A percentile compares a stretch with the other conserved stretches of the same genome.
These are phyloP conservation scores for Xanthoconium stramineum DNA, from an alignment of 768 basidiomycete species.

Conservation along the genomic window DNA sequence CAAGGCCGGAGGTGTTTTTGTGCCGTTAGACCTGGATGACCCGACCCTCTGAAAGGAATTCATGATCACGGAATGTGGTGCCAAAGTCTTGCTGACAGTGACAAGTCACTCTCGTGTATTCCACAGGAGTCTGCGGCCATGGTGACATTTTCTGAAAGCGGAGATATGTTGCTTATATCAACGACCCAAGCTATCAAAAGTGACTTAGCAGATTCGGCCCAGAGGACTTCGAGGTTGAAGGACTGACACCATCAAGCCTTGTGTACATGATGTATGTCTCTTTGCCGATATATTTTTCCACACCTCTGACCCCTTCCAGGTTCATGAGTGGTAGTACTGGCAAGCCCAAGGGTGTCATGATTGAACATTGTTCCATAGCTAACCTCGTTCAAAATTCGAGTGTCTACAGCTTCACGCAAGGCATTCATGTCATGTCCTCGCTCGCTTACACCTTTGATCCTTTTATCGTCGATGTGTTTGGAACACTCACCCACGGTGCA, in stretches of 20 bases:
- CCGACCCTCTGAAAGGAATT: constrained; percentile 29
- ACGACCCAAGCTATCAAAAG: constrained; percentile 27
- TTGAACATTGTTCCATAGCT: constrained; percentile 20
- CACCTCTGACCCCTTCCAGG: constrained; percentile 3
- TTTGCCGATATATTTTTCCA: not conserved
- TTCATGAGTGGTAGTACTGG: constrained; percentile 24
- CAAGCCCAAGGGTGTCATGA: constrained; percentile 24
- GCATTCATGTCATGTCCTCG: constrained; percentile 26
- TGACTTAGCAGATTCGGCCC: constrained; percentile 12
- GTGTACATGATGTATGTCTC: constrained; percentile 27
- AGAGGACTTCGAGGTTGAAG: constrained; percentile 21
- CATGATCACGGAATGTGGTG: constrained; percentile 25
- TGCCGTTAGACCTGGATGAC: constrained; percentile 28
- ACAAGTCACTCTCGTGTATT: constrained; percentile 23
- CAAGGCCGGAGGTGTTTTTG: constrained; percentile 29
- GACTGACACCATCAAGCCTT: constrained; percentile 19
- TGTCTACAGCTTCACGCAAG: constrained; percentile 22
- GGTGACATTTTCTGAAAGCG: not conserved
- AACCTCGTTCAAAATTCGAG: constrained; percentile 22
- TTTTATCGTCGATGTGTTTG: constrained; percentile 19
- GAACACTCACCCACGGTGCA: constrained; percentile 18
- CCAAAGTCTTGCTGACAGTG: constrained; percentile 27
- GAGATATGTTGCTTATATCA: constrained; percentile 25
- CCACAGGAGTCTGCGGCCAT: constrained; percentile 11
- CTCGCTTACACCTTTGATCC: constrained; percentile 31